A percentile compares a stretch with the other conserved stretches of the same genome.
Evolutionary conservation across 371 early-diverging fungal genomes (phyloP).

Genomic region (Mortierella sp.): DNA sequence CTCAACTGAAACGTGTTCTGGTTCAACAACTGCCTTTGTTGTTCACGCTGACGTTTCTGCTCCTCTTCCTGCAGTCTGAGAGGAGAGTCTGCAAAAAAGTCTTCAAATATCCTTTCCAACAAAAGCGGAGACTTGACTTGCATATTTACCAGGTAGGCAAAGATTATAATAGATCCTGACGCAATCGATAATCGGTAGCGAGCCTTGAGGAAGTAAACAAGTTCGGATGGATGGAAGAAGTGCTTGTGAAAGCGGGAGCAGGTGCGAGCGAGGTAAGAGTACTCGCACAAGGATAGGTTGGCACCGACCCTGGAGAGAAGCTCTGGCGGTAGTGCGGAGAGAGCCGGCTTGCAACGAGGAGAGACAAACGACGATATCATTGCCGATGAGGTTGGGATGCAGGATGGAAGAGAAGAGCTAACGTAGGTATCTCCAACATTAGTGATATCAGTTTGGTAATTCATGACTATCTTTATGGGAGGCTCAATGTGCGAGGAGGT

Average conservation of each 20-base stretch:
- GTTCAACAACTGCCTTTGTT: slow-evolving; percentile 9
- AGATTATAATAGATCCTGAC: slow-evolving; percentile 55
- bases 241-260: slow-evolving; percentile 25
- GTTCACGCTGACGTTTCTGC: slow-evolving; percentile 5
- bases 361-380: slow-evolving; percentile 9
- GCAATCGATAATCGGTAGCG: slow-evolving; percentile 52
- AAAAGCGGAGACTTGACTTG: slow-evolving; percentile 47
- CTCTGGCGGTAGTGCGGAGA: slow-evolving; percentile 33
- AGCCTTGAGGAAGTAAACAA: slow-evolving; percentile 49
- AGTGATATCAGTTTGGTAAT: neutral
- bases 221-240: slow-evolving; percentile 48
- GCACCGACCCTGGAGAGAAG: slow-evolving; percentile 31
- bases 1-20: slow-evolving; percentile 24
- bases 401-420: neutral
- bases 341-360: slow-evolving; percentile 25
- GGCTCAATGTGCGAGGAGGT: too few species aligned
- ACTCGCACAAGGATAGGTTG: slow-evolving; percentile 31
- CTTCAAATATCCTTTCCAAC: slow-evolving; percentile 55
- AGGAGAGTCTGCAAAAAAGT: slow-evolving; percentile 52
- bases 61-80: slow-evolving; percentile 21
- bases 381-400: neutral
- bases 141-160: slow-evolving; percentile 55
- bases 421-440: too few species aligned
- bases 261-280: slow-evolving; percentile 38
- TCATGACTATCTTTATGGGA: too few species aligned